Conservation (phyloP, 78 protist species). For the Andalucia godoyi region DNA sequence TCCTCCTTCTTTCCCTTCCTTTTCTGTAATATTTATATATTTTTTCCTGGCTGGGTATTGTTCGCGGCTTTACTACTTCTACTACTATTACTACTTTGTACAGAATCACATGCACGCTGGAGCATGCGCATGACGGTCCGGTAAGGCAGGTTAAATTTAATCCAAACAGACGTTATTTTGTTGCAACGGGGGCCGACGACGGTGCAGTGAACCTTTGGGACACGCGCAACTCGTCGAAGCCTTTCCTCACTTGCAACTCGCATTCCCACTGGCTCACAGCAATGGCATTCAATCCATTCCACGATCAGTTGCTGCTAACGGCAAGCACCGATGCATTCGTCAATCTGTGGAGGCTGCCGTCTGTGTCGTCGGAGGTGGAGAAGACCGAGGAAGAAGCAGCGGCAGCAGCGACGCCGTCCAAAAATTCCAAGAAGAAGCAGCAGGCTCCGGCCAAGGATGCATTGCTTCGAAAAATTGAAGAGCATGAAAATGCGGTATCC, state of each 20-base stretch:
- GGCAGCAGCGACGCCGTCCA: no score
- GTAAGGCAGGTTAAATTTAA: constrained; percentile 18
- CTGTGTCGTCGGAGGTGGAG: constrained; percentile 7
- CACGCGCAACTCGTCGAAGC: neutral
- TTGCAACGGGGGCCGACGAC: constrained; percentile 40
- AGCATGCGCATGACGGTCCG: neutral
- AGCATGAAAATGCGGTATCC: constrained; percentile 49
- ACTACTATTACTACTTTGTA: no score
- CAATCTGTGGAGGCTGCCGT: constrained; percentile 23
- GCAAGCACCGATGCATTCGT: constrained; percentile 35
- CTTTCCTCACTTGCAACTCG: neutral
- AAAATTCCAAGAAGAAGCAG: neutral
- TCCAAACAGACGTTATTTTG: constrained; percentile 17
- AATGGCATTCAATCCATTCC: constrained; percentile 26
- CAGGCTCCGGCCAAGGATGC: neutral
- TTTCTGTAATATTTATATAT: no score
- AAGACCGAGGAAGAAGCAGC: neutral
- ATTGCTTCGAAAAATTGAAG: constrained; percentile 16
- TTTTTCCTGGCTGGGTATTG: no score
- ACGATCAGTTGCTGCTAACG: constrained; percentile 44
- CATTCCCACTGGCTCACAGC: constrained; percentile 25
- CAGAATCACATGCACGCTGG: no score
- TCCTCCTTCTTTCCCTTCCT: no score
- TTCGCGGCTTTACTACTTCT: no score
- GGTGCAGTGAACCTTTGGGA: constrained; percentile 34